These are phyloP conservation scores for Neospora caninum DNA, from an alignment of 169 alveolate species.

Conservation along the genomic window DNA sequence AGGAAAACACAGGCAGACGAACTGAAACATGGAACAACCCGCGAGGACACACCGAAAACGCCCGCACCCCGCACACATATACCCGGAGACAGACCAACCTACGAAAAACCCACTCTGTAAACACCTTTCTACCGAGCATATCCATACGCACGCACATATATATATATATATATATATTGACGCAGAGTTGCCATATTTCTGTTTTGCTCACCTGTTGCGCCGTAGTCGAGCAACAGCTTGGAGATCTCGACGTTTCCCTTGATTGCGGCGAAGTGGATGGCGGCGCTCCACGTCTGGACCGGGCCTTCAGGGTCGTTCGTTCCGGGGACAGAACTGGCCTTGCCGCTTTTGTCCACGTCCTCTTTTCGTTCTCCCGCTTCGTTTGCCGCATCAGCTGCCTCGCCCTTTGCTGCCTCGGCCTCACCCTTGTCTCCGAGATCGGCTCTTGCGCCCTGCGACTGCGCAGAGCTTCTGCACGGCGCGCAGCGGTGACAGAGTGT, in stretches of 20 bases:
- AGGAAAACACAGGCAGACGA: background rate
- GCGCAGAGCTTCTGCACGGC: constrained; percentile 72
- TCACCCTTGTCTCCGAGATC: background rate
- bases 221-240: constrained; percentile 68
- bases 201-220: constrained; percentile 64
- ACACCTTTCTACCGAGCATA: no score
- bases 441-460: background rate
- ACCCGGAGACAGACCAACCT: no score
- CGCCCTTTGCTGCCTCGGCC: background rate
- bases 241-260: constrained; percentile 71
- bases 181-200: no score
- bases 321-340: background rate
- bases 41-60: no score
- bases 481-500: constrained; percentile 76
- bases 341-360: background rate
- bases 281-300: constrained; percentile 70
- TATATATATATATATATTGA: background rate
- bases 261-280: constrained; percentile 80
- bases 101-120: no score
- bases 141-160: no score
- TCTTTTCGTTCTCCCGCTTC: background rate
- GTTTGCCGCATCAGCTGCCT: background rate
- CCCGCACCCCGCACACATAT: no score
- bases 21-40: background rate
- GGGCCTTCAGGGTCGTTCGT: constrained; percentile 24